Evolutionary conservation across 1,284 basidiomycete species (phyloP).

Genomic region (Cerrena zonata): DNA sequence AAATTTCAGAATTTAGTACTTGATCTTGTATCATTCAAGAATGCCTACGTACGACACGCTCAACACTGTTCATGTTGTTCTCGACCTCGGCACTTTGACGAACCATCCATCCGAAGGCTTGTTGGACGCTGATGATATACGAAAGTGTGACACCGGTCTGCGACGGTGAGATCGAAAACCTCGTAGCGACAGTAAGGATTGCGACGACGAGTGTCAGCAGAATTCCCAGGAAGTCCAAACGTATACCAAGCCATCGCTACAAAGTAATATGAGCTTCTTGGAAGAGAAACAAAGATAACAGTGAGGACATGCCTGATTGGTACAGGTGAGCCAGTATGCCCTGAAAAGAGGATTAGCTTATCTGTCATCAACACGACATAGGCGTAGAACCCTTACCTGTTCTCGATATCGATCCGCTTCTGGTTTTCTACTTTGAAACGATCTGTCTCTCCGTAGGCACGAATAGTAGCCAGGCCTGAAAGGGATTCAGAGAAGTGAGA

Average conservation of each 20-base stretch:
- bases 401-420: slow-evolving; percentile 79
- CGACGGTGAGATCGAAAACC: slow-evolving; percentile 71
- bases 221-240: slow-evolving; percentile 80
- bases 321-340: slow-evolving; percentile 81
- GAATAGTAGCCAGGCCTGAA: slow-evolving; percentile 69
- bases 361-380: not conserved
- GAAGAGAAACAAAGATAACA: not conserved
- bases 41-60: slow-evolving; percentile 48
- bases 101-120: slow-evolving; percentile 77
- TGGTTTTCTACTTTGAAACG: slow-evolving; percentile 74
- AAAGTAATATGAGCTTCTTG: not conserved
- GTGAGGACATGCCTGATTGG: slow-evolving; percentile 54
- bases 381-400: slow-evolving; percentile 41
- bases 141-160: slow-evolving; percentile 72
- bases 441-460: slow-evolving; percentile 62
- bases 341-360: slow-evolving; percentile 26
- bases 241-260: slow-evolving; percentile 82
- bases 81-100: slow-evolving; percentile 82
- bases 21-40: not conserved
- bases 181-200: slow-evolving; percentile 70
- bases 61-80: slow-evolving; percentile 89
- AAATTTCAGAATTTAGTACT: not conserved
- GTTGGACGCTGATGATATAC: slow-evolving; percentile 73
- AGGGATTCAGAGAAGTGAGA: slow-evolving; percentile 79
- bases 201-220: slow-evolving; percentile 75